A percentile compares a stretch with the other conserved stretches of the same genome.
phyloP scores from a whole-genome alignment of 2,329 filamentous ascomycete species.

The Penicillium sp. region DNA sequence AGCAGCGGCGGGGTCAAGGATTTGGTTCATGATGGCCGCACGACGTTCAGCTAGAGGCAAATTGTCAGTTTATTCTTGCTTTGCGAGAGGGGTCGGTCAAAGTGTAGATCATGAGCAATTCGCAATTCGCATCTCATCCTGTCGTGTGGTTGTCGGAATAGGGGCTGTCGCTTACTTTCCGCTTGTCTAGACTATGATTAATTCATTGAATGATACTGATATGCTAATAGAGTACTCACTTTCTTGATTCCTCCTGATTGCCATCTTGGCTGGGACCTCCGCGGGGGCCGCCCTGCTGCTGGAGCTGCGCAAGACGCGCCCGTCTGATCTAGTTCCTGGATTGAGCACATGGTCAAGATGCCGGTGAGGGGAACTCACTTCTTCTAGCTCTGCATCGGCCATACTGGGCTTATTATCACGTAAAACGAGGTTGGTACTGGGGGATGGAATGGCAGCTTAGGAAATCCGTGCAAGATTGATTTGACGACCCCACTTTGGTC shows the following conservation, averaged over 20 bases:
- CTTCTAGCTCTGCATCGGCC: constrained; percentile 62
- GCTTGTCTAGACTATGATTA: constrained; percentile 24
- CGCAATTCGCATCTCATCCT: no score
- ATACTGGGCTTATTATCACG: constrained; percentile 38
- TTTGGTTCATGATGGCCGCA: constrained; percentile 68
- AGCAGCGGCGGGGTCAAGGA: constrained; percentile 87
- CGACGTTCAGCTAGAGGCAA: constrained; percentile 28
- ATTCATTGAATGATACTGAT: neutral
- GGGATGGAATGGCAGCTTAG: neutral
- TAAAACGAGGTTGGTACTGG: neutral
- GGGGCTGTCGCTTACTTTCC: constrained; percentile 25
- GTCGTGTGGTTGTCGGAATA: neutral
- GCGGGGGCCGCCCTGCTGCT: constrained; percentile 61
- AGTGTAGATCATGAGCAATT: no score
- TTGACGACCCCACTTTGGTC: constrained; percentile 17
- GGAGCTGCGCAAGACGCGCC: constrained; percentile 88
- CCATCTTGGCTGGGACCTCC: constrained; percentile 46
- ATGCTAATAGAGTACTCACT: constrained; percentile 43
- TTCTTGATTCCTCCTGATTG: constrained; percentile 58
- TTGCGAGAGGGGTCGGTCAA: no score
- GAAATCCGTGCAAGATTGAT: constrained; percentile 11
- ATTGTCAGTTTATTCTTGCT: no score
- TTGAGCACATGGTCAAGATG: constrained; percentile 5
- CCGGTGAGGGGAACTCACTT: constrained; percentile 38
- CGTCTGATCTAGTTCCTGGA: constrained; percentile 64